Evolutionary conservation across 345 rosid genomes (phyloP), one percentile per base, ranked within the genome.

Genomic region (Diplotaxis tenuifolia): DNA sequence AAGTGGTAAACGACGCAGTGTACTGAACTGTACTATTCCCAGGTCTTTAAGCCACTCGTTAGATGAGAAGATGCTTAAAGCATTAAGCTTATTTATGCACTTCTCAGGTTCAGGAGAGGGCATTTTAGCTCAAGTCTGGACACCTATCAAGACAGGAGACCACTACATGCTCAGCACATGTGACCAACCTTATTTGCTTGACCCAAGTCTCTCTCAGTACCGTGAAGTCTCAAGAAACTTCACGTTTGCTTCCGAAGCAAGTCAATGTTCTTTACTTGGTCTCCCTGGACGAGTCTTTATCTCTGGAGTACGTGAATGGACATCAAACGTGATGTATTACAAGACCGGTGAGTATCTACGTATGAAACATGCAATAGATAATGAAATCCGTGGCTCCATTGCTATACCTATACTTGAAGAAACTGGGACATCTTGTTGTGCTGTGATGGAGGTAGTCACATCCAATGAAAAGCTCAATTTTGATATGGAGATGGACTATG

Each of bases 211-310:
- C 12, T 87, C 92, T 70, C 92, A 90, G 61, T 95, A 86, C 72
- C 97, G 99, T 64, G 97, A 95, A 76, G 88, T 86, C 40, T 95
- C 99, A 3, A 86, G 97, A 83, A 75, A 81, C 25, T 91, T 70
- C 81, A 85, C 83, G 6, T 95, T 95, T 78, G 78, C 99, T 34
- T 78, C 91, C 7, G 89, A 91, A 67, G 65, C 27, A 38, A 88
- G 85, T 68, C 82, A 86, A 1, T 83, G 85, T 22, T 79, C 82
- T 52, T 82, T 80, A 9, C 87, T 42, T 0, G 99, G 99, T 60
- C 93, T 91, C 61, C 97, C 99, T 71, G 98, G 98, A 50, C 86
- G 99, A 60, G 97, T 95, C 18, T 95, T 88, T 78, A 78, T 64
- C 38, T 91, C 97, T 8, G 88, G 86, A 77, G 84, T 88, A 76